These are phyloP conservation scores for Astrothelium subdiscretum DNA, from an alignment of 495 filamentous ascomycete species.

Conservation along the genomic window DNA sequence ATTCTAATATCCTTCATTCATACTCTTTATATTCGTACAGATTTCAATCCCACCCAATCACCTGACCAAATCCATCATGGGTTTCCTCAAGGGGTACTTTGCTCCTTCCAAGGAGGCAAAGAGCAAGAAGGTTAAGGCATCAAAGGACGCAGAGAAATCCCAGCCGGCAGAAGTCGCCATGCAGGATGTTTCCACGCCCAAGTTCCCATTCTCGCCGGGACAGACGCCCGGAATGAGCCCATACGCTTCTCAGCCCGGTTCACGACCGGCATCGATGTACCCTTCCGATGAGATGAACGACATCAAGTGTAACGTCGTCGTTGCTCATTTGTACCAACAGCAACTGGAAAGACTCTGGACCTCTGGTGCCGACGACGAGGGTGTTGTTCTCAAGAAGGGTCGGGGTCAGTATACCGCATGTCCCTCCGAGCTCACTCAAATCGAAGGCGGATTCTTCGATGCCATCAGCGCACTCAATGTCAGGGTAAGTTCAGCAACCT, in stretches of 20 bases:
- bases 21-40: neutral
- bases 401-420: constrained; percentile 42
- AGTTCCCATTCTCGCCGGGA: neutral
- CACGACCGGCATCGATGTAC: constrained; percentile 29
- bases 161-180: neutral
- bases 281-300: constrained; percentile 37
- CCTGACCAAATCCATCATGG: neutral
- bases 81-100: constrained; percentile 3
- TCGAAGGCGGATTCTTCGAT: constrained; percentile 37
- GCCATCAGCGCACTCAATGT: constrained; percentile 46
- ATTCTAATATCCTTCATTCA: neutral
- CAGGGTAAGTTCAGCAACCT: constrained; percentile 27
- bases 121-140: neutral
- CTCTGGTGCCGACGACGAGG: constrained; percentile 43
- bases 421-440: constrained; percentile 40
- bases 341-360: constrained; percentile 48
- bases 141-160: neutral
- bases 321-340: constrained; percentile 49
- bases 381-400: constrained; percentile 47
- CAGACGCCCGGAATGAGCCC: constrained; percentile 2
- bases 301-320: constrained; percentile 48
- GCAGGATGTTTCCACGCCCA: neutral
- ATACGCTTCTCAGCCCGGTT: constrained; percentile 7
- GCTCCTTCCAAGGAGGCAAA: constrained; percentile 1
- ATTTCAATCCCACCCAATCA: neutral